Evolutionary conservation across 768 basidiomycete species (phyloP).

Genomic region (Collybiopsis confluens): DNA sequence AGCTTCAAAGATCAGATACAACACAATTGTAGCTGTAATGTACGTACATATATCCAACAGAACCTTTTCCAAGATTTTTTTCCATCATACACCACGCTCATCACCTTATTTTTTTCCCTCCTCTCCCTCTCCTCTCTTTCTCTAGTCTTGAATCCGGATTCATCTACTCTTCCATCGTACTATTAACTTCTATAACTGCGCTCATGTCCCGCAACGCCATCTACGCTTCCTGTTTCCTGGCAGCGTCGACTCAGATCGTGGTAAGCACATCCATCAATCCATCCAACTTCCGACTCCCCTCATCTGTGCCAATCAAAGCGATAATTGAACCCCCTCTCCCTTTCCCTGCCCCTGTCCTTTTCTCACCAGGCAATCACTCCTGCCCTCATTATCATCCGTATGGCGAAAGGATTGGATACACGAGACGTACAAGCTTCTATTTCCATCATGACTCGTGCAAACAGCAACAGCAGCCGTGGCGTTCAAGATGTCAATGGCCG

Average conservation of each 20-base stretch:
- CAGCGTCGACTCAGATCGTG: neutral
- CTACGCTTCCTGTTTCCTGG: neutral
- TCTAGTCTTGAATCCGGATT: neutral
- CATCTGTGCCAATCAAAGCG: no score
- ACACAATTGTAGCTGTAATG: conserved; percentile 1
- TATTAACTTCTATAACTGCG: neutral
- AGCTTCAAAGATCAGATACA: neutral
- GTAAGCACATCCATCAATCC: no score
- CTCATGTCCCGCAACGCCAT: neutral
- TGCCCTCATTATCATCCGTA: neutral
- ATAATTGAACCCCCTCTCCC: no score
- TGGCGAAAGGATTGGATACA: neutral
- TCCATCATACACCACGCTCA: no score
- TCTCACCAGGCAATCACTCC: neutral
- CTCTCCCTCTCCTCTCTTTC: no score
- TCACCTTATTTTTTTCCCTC: no score
- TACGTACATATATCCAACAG: no score
- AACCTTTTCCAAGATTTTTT: no score
- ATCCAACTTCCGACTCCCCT: no score
- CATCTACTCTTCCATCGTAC: neutral
- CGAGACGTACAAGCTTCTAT: neutral
- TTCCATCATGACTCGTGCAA: neutral
- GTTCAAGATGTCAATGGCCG: no score
- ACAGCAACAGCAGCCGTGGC: neutral
- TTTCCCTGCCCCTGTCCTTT: neutral